A percentile compares a stretch with the other conserved stretches of the same genome.
Conservation (phyloP, 208 protist genomes). For the Strigomonas culicis region DNA sequence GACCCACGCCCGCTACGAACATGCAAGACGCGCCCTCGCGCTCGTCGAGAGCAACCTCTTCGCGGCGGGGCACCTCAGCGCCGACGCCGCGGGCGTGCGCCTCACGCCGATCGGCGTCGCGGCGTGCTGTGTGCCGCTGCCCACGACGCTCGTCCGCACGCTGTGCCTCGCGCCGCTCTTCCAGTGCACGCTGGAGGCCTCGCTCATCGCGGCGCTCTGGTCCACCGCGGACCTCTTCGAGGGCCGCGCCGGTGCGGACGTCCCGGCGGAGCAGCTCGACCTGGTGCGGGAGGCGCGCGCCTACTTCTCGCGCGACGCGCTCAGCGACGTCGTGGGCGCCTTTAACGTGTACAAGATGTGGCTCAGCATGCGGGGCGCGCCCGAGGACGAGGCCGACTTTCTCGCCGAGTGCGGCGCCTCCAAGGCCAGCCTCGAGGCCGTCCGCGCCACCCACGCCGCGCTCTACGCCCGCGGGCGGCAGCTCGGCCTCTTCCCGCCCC, state of each 20-base stretch:
- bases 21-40: conserved; percentile 44
- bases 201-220: conserved; percentile 60
- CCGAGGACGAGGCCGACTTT: conserved; percentile 37
- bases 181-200: conserved; percentile 46
- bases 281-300: conserved; percentile 57
- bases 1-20: conserved; percentile 61
- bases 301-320: conserved; percentile 72
- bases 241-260: conserved; percentile 12
- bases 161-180: conserved; percentile 38
- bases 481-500: background rate
- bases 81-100: conserved; percentile 7
- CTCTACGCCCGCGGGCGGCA: conserved; percentile 17
- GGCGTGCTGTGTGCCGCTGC: conserved; percentile 37
- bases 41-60: conserved; percentile 49
- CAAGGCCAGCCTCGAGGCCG: conserved; percentile 22
- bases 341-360: conserved; percentile 86
- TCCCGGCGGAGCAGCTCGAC: conserved; percentile 25
- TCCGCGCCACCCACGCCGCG: conserved; percentile 28
- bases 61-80: conserved; percentile 25
- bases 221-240: conserved; percentile 55
- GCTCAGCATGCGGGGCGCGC: conserved; percentile 28
- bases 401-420: conserved; percentile 53
- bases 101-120: conserved; percentile 45
- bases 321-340: conserved; percentile 58
- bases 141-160: conserved; percentile 42